Percentiles rank a stretch among this genome's conserved stretches.
Conservation (phyloP, 495 filamentous ascomycete genomes). For the Choiromyces venosus region DNA sequence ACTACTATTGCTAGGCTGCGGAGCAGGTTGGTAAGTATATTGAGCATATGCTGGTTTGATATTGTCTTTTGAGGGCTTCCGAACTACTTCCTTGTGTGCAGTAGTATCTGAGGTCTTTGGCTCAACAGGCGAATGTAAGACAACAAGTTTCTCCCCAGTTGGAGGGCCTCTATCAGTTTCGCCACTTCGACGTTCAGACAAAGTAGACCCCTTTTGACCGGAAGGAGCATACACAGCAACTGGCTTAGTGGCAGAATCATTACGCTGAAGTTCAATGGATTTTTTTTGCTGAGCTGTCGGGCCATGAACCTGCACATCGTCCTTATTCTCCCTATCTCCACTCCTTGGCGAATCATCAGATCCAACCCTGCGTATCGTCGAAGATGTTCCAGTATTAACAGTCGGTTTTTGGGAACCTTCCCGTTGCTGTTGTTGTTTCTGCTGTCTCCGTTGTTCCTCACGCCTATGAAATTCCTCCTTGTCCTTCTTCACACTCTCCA, state of each 20-base stretch:
- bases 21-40: slow-evolving; percentile 27
- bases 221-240: slow-evolving; percentile 32
- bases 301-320: slow-evolving; percentile 27
- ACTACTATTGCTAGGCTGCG: slow-evolving; percentile 14
- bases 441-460: slow-evolving; percentile 29
- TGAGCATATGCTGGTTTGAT: slow-evolving; percentile 27
- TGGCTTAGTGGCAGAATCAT: slow-evolving; percentile 16
- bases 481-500: slow-evolving; percentile 31
- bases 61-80: slow-evolving; percentile 33
- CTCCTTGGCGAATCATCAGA: not conserved
- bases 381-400: slow-evolving; percentile 12
- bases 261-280: slow-evolving; percentile 17
- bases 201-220: slow-evolving; percentile 12
- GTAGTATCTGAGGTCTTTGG: slow-evolving; percentile 51
- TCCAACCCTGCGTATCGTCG: slow-evolving; percentile 38
- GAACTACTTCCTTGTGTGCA: slow-evolving; percentile 45
- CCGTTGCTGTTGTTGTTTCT: slow-evolving; percentile 15
- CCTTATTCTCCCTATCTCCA: slow-evolving; percentile 25
- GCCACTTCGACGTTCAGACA: slow-evolving; percentile 13
- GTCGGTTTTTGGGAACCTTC: slow-evolving; percentile 25
- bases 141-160: slow-evolving; percentile 11
- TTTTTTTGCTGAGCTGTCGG: slow-evolving; percentile 30
- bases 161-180: slow-evolving; percentile 20
- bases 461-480: slow-evolving; percentile 26
- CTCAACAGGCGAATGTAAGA: slow-evolving; percentile 45